Evolutionary conservation across 1,139 yeast genomes (phyloP).

Genomic region (Pichia sp.): DNA sequence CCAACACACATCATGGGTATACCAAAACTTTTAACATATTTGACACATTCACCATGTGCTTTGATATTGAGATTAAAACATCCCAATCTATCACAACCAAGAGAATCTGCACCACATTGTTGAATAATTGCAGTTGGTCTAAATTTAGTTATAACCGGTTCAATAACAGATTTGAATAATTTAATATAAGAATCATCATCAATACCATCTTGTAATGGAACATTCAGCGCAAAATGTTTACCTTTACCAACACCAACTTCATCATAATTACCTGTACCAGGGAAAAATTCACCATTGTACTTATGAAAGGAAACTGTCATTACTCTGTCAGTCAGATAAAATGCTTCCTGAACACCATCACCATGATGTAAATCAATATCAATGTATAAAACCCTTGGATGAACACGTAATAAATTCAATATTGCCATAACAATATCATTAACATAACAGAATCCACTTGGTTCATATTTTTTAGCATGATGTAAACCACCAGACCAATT

Average conservation of each 20-base stretch:
- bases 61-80: slow-evolving; percentile 87
- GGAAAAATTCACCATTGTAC: slow-evolving; percentile 86
- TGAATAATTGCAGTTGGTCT: slow-evolving; percentile 87
- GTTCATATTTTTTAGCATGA: slow-evolving; percentile 94
- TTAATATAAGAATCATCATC: slow-evolving; percentile 77
- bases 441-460: slow-evolving; percentile 92
- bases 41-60: slow-evolving; percentile 95
- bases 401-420: slow-evolving; percentile 80
- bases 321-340: slow-evolving; percentile 91
- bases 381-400: slow-evolving; percentile 90
- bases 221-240: slow-evolving; percentile 78
- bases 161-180: slow-evolving; percentile 65
- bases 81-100: slow-evolving; percentile 90
- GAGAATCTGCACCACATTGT: slow-evolving; percentile 96
- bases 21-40: slow-evolving; percentile 79
- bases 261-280: slow-evolving; percentile 88
- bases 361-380: slow-evolving; percentile 98
- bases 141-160: slow-evolving; percentile 72
- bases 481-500: slow-evolving; percentile 98
- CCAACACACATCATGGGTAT: slow-evolving; percentile 90
- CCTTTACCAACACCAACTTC: slow-evolving; percentile 88
- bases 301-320: slow-evolving; percentile 98
- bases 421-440: slow-evolving; percentile 89
- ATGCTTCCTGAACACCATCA: slow-evolving; percentile 98
- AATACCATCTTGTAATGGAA: slow-evolving; percentile 90